Evolutionary conservation across 139 green algal genomes (phyloP).

Genomic region (Monoraphidium neglectum): DNA sequence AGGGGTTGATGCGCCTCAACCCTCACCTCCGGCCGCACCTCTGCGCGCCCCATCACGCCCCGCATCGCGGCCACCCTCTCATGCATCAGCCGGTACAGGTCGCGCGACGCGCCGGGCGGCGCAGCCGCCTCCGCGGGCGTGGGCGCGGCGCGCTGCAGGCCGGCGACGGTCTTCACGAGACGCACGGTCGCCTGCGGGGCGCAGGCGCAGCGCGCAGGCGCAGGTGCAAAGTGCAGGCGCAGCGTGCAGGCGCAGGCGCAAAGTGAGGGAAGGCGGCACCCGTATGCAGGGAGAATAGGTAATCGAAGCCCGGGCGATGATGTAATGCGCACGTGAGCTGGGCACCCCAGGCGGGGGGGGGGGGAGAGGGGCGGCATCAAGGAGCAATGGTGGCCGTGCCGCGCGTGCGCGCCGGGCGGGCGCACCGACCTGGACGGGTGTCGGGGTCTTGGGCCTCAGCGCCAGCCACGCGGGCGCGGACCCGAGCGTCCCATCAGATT

Average conservation of each 20-base stretch:
- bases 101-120: slow-evolving; percentile 12
- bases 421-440: slow-evolving; percentile 12
- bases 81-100: slow-evolving; percentile 35
- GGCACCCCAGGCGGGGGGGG: no score
- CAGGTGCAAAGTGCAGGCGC: no score
- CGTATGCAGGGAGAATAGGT: no score
- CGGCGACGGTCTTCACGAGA: slow-evolving; percentile 15
- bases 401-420: no score
- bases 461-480: slow-evolving; percentile 24
- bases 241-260: no score
- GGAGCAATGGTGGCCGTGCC: no score
- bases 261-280: no score
- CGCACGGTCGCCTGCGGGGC: slow-evolving; percentile 10
- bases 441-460: slow-evolving; percentile 19
- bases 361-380: no score
- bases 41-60: slow-evolving; percentile 10
- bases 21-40: slow-evolving; percentile 18
- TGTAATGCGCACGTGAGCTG: no score
- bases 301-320: no score
- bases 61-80: slow-evolving; percentile 14
- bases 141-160: slow-evolving; percentile 12
- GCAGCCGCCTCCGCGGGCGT: slow-evolving; percentile 28
- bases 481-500: slow-evolving; percentile 26
- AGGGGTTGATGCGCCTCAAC: no score
- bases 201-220: no score